These are phyloP conservation scores for Entomortierella chlamydospora DNA, from an alignment of 192 early-diverging fungal species.

Conservation along the genomic window DNA sequence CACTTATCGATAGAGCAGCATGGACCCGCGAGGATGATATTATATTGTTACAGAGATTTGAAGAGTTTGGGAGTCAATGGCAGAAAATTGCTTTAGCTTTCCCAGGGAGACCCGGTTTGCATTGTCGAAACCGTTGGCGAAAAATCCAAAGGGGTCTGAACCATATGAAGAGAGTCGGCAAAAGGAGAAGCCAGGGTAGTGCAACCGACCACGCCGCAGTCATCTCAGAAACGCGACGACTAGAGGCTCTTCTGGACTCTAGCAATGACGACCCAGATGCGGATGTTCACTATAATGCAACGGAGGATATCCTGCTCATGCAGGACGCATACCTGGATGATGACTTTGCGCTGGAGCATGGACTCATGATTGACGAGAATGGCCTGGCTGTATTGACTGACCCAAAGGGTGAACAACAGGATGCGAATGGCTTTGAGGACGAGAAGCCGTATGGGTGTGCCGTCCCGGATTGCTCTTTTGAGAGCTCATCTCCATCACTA, in stretches of 20 bases:
- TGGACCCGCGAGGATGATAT: constrained; percentile 79
- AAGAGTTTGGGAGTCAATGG: constrained; percentile 81
- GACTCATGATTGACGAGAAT: constrained; percentile 6
- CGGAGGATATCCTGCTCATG: constrained; percentile 28
- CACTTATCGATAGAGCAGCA: constrained; percentile 76
- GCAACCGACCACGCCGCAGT: constrained; percentile 5
- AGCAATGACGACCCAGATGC: constrained; percentile 17
- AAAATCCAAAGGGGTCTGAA: constrained; percentile 72
- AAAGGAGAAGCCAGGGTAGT: constrained; percentile 22
- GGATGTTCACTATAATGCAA: constrained; percentile 8
- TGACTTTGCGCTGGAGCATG: constrained; percentile 24
- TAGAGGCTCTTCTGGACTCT: constrained; percentile 25
- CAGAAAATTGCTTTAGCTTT: constrained; percentile 83
- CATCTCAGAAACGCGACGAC: constrained; percentile 14
- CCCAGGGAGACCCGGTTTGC: constrained; percentile 78
- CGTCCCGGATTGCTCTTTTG: constrained; percentile 34
- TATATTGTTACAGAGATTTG: constrained; percentile 68
- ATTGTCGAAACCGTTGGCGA: constrained; percentile 85
- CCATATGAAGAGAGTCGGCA: constrained; percentile 41
- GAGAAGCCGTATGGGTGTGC: constrained; percentile 53
- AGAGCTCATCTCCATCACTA: constrained; percentile 45
- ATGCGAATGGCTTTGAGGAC: constrained; percentile 12
- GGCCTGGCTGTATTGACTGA: background rate
- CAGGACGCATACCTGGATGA: constrained; percentile 36
- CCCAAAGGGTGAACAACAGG: constrained; percentile 8